phyloP scores from a whole-genome alignment of 2,329 filamentous ascomycete species.

The Clonostachys chloroleuca region DNA sequence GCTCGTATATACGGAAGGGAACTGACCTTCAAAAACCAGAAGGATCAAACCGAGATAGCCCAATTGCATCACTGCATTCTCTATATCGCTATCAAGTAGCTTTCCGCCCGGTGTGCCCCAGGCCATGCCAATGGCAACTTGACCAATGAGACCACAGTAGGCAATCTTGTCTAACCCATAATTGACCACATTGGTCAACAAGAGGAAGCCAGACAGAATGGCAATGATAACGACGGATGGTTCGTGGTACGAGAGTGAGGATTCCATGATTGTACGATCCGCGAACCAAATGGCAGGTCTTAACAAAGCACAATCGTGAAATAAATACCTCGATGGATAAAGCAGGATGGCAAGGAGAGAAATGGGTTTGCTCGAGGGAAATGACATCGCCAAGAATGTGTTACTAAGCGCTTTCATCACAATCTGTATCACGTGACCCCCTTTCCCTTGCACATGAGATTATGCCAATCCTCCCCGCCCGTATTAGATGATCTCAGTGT shows the following conservation, averaged over 20 bases:
- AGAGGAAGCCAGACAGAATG: slow-evolving; percentile 54
- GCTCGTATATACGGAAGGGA: background rate
- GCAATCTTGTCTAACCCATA: slow-evolving; percentile 51
- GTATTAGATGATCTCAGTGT: too few species aligned
- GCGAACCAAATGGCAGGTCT: too few species aligned
- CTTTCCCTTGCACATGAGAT: too few species aligned
- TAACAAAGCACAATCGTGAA: too few species aligned
- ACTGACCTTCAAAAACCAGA: slow-evolving; percentile 63
- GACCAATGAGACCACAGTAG: slow-evolving; percentile 69
- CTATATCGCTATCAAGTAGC: slow-evolving; percentile 46
- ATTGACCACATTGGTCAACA: slow-evolving; percentile 57
- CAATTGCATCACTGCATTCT: slow-evolving; percentile 56
- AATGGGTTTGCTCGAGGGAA: too few species aligned
- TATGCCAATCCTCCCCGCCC: too few species aligned
- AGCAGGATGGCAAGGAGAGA: too few species aligned
- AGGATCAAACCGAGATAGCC: slow-evolving; percentile 72
- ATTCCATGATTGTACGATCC: background rate
- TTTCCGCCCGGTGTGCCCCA: slow-evolving; percentile 64
- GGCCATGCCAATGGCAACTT: slow-evolving; percentile 65
- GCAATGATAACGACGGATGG: slow-evolving; percentile 56
- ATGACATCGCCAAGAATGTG: too few species aligned
- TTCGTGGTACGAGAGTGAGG: slow-evolving; percentile 54
- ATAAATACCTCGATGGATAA: too few species aligned
- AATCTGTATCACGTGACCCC: too few species aligned
- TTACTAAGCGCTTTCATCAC: too few species aligned